These are phyloP conservation scores for Lasiosphaeria miniovina DNA, from an alignment of 495 filamentous ascomycete species.

Conservation along the genomic window DNA sequence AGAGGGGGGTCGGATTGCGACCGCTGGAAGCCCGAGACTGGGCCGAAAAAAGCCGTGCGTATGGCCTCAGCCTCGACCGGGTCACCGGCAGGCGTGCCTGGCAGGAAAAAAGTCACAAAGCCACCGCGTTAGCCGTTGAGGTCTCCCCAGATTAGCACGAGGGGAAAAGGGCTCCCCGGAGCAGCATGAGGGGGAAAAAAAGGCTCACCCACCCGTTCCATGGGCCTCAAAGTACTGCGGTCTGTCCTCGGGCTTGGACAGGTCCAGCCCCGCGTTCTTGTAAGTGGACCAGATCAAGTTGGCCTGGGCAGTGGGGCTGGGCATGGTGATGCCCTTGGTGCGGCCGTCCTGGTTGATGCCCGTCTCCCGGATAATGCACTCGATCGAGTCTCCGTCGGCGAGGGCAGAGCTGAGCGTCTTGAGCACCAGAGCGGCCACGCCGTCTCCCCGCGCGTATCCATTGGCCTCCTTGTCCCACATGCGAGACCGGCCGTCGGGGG, in stretches of 20 bases:
- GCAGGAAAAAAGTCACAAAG: background rate
- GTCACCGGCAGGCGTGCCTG: constrained; percentile 1
- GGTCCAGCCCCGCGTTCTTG: constrained; percentile 39
- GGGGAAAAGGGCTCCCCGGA: background rate
- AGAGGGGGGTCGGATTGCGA: constrained; percentile 28
- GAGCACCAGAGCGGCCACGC: constrained; percentile 48
- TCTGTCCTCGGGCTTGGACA: constrained; percentile 22
- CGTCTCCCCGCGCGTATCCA: constrained; percentile 64
- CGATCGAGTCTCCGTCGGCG: constrained; percentile 48
- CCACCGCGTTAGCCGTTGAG: background rate
- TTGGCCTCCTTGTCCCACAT: constrained; percentile 58
- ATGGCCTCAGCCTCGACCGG: constrained; percentile 38
- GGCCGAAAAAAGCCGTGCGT: constrained; percentile 28
- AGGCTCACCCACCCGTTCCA: constrained; percentile 19
- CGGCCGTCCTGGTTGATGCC: constrained; percentile 55
- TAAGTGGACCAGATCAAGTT: constrained; percentile 49
- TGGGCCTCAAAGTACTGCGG: constrained; percentile 49
- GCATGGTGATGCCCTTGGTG: constrained; percentile 49
- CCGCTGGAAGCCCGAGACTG: constrained; percentile 15
- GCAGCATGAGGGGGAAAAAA: background rate
- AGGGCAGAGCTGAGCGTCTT: constrained; percentile 53
- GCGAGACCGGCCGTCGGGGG: constrained; percentile 43
- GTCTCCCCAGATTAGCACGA: background rate
- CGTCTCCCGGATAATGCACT: constrained; percentile 55
- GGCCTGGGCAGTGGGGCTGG: constrained; percentile 49